phyloP scores from a whole-genome alignment of 208 protist species.

The Blechomonas ayalai region DNA sequence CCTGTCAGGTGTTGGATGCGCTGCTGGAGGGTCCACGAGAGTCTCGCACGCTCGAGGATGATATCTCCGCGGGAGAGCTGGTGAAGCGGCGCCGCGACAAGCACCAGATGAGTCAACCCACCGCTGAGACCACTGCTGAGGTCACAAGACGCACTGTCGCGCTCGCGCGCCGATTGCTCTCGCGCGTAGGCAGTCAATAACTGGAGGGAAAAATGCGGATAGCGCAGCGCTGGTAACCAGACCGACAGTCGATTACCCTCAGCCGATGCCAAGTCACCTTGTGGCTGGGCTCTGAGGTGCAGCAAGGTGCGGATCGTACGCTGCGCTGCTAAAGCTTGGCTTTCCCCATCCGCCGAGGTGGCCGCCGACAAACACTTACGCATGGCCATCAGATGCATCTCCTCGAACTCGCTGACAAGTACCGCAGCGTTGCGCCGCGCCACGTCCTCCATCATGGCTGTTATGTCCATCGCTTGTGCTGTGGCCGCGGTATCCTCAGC shows the following conservation, averaged over 20 bases:
- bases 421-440: not conserved
- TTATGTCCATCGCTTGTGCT: not conserved
- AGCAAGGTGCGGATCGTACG: not conserved
- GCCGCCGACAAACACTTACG: not conserved
- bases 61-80: slow-evolving; percentile 51
- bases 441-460: not conserved
- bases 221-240: slow-evolving; percentile 56
- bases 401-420: not conserved
- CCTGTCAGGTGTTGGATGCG: slow-evolving; percentile 26
- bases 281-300: not conserved
- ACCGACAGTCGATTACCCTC: slow-evolving; percentile 16
- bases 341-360: not conserved
- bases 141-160: slow-evolving; percentile 6
- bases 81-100: slow-evolving; percentile 56
- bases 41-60: slow-evolving; percentile 38
- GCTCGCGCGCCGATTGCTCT: slow-evolving; percentile 5
- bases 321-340: slow-evolving; percentile 1
- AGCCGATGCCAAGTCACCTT: slow-evolving; percentile 4
- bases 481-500: not conserved
- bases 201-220: slow-evolving; percentile 36
- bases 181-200: slow-evolving; percentile 11
- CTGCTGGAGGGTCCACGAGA: slow-evolving; percentile 36
- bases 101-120: slow-evolving; percentile 14
- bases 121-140: not conserved
- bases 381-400: not conserved